These are phyloP conservation scores for Russula griseocarnosa DNA, from an alignment of 768 basidiomycete species.

Conservation along the genomic window DNA sequence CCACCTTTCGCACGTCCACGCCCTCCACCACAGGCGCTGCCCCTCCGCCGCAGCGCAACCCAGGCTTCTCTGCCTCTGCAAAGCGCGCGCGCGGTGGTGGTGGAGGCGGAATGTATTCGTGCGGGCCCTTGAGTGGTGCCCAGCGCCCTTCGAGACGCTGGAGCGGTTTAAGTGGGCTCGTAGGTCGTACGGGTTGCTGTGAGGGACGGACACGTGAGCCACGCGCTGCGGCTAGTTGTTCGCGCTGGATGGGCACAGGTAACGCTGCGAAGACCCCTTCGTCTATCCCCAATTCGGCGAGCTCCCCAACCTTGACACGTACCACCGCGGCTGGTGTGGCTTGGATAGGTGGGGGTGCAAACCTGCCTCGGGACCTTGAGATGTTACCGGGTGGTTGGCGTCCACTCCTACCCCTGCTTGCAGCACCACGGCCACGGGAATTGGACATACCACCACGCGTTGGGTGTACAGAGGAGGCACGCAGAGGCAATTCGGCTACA, in stretches of 20 bases:
- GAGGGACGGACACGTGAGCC: conserved; percentile 38
- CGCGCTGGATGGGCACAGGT: conserved; percentile 64
- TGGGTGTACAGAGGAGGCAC: conserved; percentile 15
- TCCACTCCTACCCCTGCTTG: background rate
- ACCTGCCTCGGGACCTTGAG: conserved; percentile 39
- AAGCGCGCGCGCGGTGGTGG: conserved; percentile 57
- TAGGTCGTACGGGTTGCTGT: conserved; percentile 14
- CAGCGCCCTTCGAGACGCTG: conserved; percentile 40
- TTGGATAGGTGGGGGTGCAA: conserved; percentile 35
- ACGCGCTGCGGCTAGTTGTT: conserved; percentile 63
- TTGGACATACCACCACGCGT: conserved; percentile 3
- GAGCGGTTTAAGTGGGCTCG: conserved; percentile 44
- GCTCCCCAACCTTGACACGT: conserved; percentile 51
- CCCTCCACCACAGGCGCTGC: conserved; percentile 56
- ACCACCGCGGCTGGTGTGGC: conserved; percentile 24
- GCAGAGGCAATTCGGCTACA: conserved; percentile 13
- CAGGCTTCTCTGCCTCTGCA: conserved; percentile 52
- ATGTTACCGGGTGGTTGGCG: conserved; percentile 6
- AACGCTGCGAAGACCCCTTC: conserved; percentile 62
- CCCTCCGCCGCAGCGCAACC: conserved; percentile 40
- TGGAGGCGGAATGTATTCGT: conserved; percentile 40
- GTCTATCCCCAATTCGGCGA: conserved; percentile 67
- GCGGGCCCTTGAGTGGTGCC: conserved; percentile 36
- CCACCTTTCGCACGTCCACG: conserved; percentile 64
- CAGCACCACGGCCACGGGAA: conserved; percentile 16